Conservation (phyloP, 2,329 filamentous ascomycete species). For the Hypoxylon sp. region DNA sequence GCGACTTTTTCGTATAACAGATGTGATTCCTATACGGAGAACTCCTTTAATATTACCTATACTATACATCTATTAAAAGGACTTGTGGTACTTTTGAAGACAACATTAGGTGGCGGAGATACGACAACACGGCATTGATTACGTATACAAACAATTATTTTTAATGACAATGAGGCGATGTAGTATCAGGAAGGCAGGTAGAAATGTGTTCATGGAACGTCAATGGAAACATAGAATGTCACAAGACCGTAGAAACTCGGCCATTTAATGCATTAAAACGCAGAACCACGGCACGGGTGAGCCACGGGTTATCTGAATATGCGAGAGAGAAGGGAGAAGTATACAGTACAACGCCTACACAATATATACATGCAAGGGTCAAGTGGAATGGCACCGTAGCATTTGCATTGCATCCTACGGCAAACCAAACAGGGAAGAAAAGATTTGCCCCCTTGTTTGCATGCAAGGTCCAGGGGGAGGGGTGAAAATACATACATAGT, state of each 20-base stretch:
- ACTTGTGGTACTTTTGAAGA: slow-evolving; percentile 12
- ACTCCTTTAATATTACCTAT: too few species aligned
- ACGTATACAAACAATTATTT: slow-evolving; percentile 30
- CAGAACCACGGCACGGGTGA: slow-evolving; percentile 43
- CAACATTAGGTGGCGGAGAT: slow-evolving; percentile 1
- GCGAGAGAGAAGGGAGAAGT: slow-evolving; percentile 19
- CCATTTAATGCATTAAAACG: slow-evolving; percentile 46
- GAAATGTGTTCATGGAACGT: slow-evolving; percentile 39
- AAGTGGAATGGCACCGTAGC: slow-evolving; percentile 39
- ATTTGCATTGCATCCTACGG: slow-evolving; percentile 41
- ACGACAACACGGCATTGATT: slow-evolving; percentile 26
- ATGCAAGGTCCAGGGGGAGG: slow-evolving; percentile 43
- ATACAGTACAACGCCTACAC: slow-evolving; percentile 29
- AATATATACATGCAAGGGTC: slow-evolving; percentile 41
- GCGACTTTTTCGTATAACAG: slow-evolving; percentile 7
- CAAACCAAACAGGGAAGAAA: slow-evolving; percentile 43
- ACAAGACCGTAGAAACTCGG: slow-evolving; percentile 47
- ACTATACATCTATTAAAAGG: background rate
- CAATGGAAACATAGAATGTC: slow-evolving; percentile 46
- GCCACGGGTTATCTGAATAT: slow-evolving; percentile 44
- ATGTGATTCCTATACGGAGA: background rate
- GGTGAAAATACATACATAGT: slow-evolving; percentile 26
- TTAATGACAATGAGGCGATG: slow-evolving; percentile 25
- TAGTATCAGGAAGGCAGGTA: slow-evolving; percentile 22
- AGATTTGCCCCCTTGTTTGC: slow-evolving; percentile 43